Conservation (phyloP, 108 stramenopile species). For the Epithemia pelagica region DNA sequence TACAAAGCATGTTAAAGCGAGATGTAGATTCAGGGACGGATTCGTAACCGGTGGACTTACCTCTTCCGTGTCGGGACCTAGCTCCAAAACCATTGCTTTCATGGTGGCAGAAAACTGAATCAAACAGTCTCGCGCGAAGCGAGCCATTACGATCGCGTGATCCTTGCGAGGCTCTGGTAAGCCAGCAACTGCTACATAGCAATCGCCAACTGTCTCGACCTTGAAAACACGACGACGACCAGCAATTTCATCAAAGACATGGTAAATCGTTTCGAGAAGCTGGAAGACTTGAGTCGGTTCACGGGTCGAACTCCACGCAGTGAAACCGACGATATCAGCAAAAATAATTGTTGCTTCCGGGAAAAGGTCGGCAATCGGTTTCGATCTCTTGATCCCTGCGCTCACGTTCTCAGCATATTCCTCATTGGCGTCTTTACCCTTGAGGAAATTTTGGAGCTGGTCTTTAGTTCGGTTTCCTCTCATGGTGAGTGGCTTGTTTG, state of each 20-base stretch:
- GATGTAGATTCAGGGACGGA: too few relatives aligned
- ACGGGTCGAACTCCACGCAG: conserved; percentile 22
- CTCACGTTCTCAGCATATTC: neutral
- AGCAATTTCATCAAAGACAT: neutral
- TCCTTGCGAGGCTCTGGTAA: neutral
- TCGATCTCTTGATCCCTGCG: neutral
- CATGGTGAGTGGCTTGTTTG: neutral
- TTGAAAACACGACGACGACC: neutral
- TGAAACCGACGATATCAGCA: conserved; percentile 45
- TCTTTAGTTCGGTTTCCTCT: too few relatives aligned
- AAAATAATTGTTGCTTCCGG: conserved; percentile 29
- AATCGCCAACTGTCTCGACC: neutral
- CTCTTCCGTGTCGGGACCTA: neutral
- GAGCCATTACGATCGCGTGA: neutral
- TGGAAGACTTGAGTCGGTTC: conserved; percentile 29
- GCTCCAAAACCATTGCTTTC: neutral
- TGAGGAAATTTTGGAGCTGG: too few relatives aligned
- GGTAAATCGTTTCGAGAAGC: conserved; percentile 9
- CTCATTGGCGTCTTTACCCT: neutral
- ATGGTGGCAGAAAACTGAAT: neutral
- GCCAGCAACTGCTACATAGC: neutral
- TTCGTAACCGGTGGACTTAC: too few relatives aligned
- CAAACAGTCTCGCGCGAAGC: neutral
- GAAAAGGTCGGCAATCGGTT: conserved; percentile 36
- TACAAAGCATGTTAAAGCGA: too few relatives aligned